Evolutionary conservation across 139 green algal genomes (phyloP).

Genomic region (Tetradesmus lagerheimii): DNA sequence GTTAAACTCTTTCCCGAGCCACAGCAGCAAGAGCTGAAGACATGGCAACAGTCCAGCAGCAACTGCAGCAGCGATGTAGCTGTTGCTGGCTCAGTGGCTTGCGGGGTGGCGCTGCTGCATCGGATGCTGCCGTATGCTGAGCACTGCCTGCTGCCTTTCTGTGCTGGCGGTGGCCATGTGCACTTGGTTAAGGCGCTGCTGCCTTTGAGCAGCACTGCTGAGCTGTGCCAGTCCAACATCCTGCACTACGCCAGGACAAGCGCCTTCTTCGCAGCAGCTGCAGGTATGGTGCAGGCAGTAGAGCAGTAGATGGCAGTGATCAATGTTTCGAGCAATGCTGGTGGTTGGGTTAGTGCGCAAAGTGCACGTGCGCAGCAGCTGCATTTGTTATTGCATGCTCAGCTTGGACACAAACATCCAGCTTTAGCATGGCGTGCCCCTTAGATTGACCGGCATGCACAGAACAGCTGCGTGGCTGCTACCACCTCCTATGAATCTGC

Average conservation of each 20-base stretch:
- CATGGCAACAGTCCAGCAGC: not conserved
- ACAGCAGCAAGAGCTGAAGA: constrained; percentile 9
- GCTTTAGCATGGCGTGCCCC: too few species aligned
- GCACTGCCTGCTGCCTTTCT: constrained; percentile 43
- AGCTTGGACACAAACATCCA: too few species aligned
- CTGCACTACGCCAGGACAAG: constrained; percentile 37
- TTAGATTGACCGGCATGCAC: too few species aligned
- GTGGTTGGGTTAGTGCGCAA: too few species aligned
- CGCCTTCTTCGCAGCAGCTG: constrained; percentile 34
- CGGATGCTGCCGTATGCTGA: constrained; percentile 24
- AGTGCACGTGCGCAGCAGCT: not conserved
- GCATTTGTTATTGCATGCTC: not conserved
- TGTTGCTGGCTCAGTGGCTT: not conserved
- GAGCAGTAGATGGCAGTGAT: not conserved
- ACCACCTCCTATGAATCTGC: too few species aligned
- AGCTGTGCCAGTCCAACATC: not conserved
- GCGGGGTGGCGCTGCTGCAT: not conserved
- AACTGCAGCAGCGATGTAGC: not conserved
- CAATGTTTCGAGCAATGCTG: not conserved
- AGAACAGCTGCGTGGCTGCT: too few species aligned
- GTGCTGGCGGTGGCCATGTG: constrained; percentile 21
- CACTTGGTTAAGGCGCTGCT: not conserved
- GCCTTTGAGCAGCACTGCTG: not conserved
- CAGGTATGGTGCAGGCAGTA: not conserved
- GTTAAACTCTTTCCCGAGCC: not conserved